phyloP scores from a whole-genome alignment of 495 filamentous ascomycete genomes.

The Penicillium flavigenum region DNA sequence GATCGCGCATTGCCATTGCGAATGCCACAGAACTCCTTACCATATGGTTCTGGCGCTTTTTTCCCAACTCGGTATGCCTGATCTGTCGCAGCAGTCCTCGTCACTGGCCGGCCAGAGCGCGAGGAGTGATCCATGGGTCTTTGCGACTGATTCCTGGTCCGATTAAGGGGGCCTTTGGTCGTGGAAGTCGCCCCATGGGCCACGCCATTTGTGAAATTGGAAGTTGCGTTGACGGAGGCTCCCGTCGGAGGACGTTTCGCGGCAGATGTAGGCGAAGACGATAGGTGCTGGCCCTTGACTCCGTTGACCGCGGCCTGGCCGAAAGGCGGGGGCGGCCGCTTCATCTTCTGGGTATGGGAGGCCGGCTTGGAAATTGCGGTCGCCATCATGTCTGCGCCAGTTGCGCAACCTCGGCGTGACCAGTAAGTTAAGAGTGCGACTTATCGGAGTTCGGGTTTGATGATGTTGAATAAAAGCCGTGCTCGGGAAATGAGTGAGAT shows the following conservation, averaged over 20 bases:
- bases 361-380: constrained; percentile 56
- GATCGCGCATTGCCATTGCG: constrained; percentile 14
- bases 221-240: constrained; percentile 35
- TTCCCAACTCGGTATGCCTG: constrained; percentile 39
- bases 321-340: constrained; percentile 68
- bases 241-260: constrained; percentile 60
- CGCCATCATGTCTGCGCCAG: constrained; percentile 42
- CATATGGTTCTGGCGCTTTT: constrained; percentile 50
- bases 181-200: constrained; percentile 32
- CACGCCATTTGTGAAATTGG: constrained; percentile 48
- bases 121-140: constrained; percentile 40
- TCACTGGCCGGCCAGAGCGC: constrained; percentile 33
- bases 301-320: constrained; percentile 64
- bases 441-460: constrained; percentile 28
- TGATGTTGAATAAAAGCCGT: constrained; percentile 33
- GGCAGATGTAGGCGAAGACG: constrained; percentile 64
- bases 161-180: constrained; percentile 49
- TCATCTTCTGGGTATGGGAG: constrained; percentile 64
- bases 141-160: constrained; percentile 54
- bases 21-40: constrained; percentile 26
- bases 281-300: constrained; percentile 59
- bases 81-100: constrained; percentile 35
- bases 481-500: constrained; percentile 45
- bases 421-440: constrained; percentile 26
- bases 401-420: constrained; percentile 24